Base-by-base conservation (phyloP, 1,284 basidiomycete species). In the Coriolopsis trogii region DNA sequence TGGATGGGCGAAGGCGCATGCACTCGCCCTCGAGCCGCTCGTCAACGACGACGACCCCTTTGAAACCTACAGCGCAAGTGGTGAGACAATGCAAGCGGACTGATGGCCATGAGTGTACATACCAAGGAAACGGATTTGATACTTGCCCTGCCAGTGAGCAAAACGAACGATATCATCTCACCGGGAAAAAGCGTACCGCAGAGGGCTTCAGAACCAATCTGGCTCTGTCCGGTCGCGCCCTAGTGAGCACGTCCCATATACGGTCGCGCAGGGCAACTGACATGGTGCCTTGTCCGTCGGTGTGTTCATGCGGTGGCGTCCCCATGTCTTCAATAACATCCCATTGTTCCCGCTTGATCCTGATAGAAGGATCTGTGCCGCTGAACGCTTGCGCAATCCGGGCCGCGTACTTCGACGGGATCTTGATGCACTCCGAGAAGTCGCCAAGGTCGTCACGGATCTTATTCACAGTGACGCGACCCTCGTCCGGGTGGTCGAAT, bases 311-410 rank as follows among this genome's bases (percentile, higher is more conserved):
- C 0, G 66, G 68, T 10, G 76, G 59, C 23, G 55, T 62, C n/a
- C 70, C 72, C 4, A 89, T 66, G 62, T 89, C 87, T 0, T 67
- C 65, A 24, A 87, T 72, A 48, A 75, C 71, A 45, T 80, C 75
- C 85, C 86, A 88, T 58, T 89, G 74, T 37, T 73, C 59, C 10
- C 67, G 66, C 6, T 52, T 52, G 40, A 92, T 81, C 15, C 67
- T 66, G 24, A 91, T 77, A 0, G 87, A 87, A 0, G 84, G 82
- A 62, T 89, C 82, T 1, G 91, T 93, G 0, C 85, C 84, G 0
- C 88, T 89, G 65, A 93, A 93, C 0, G 89, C 89, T 70, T 91
- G 91, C 8, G 87, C 87, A 60, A 93, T 73, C 24, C 91, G 78
- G 9, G 91, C 91, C 9, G 89, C 90, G 65, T 84, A 91, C 64